Evolutionary conservation across 371 early-diverging fungal genomes (phyloP).

Genomic region (Mortierella sp.): DNA sequence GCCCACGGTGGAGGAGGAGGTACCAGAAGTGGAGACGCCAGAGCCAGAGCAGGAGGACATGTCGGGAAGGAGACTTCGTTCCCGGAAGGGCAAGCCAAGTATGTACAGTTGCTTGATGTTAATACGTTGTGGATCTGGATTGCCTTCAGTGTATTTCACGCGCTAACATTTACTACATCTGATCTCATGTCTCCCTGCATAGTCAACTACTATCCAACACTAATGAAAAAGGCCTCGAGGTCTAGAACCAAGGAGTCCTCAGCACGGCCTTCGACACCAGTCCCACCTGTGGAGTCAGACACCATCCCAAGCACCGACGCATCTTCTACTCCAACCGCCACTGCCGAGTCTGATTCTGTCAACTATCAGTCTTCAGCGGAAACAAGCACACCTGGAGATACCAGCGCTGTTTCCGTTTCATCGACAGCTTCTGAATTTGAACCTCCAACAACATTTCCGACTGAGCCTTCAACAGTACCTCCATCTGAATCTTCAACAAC

Average conservation of each 20-base stretch:
- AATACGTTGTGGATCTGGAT: neutral
- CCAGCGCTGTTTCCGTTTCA: neutral
- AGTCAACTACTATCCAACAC: constrained; percentile 33
- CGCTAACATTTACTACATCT: neutral
- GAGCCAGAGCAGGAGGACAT: constrained; percentile 1
- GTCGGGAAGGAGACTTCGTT: neutral
- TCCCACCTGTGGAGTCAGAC: constrained; percentile 33
- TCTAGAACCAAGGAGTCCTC: constrained; percentile 13
- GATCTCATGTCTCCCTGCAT: neutral
- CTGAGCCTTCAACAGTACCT: neutral
- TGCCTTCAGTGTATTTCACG: neutral
- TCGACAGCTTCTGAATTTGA: too few species aligned
- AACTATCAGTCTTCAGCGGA: neutral
- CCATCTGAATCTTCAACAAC: neutral
- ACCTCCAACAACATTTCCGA: too few species aligned
- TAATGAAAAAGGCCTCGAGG: constrained; percentile 8
- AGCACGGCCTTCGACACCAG: constrained; percentile 23
- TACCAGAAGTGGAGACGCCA: neutral
- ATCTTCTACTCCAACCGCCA: constrained; percentile 25
- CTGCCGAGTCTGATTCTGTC: neutral
- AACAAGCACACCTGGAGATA: neutral
- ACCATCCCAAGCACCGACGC: constrained; percentile 23
- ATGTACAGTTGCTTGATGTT: neutral
- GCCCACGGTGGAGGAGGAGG: neutral
- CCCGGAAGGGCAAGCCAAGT: neutral